Evolutionary conservation across 768 basidiomycete genomes (phyloP).

Genomic region (Phanerodontia chrysosporium): DNA sequence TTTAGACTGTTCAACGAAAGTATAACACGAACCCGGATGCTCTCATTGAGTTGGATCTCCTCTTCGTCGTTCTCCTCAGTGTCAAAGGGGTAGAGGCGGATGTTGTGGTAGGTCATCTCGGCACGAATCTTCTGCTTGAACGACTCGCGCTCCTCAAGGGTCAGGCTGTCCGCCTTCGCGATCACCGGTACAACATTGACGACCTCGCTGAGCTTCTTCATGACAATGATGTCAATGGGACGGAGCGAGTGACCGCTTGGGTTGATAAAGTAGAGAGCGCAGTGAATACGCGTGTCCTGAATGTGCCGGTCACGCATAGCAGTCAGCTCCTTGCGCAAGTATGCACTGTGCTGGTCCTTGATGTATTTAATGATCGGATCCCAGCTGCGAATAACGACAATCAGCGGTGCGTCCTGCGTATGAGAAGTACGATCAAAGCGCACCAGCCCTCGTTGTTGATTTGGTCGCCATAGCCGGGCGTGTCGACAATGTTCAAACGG

Average conservation of each 20-base stretch:
- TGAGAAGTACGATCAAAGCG: slow-evolving; percentile 18
- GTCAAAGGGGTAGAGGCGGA: slow-evolving; percentile 95
- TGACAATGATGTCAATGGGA: slow-evolving; percentile 95
- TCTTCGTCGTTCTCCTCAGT: slow-evolving; percentile 94
- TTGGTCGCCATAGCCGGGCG: slow-evolving; percentile 97
- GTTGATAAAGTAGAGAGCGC: slow-evolving; percentile 97
- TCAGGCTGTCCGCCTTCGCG: slow-evolving; percentile 94
- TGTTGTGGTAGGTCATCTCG: slow-evolving; percentile 87
- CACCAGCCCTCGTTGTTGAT: slow-evolving; percentile 99
- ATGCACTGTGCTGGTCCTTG: slow-evolving; percentile 98
- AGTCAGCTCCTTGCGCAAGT: slow-evolving; percentile 97
- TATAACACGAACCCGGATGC: slow-evolving; percentile 67
- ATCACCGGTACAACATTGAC: slow-evolving; percentile 99
- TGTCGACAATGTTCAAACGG: slow-evolving; percentile 96
- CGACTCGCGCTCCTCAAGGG: slow-evolving; percentile 82
- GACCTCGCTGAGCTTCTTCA: slow-evolving; percentile 98
- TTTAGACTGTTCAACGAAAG: background rate
- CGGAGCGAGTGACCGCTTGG: slow-evolving; percentile 97
- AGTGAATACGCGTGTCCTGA: slow-evolving; percentile 97
- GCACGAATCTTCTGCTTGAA: slow-evolving; percentile 97
- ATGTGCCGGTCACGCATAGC: slow-evolving; percentile 99
- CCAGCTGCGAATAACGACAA: slow-evolving; percentile 64
- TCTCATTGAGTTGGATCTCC: slow-evolving; percentile 84
- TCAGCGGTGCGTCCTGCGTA: background rate
- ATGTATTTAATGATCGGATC: slow-evolving; percentile 99